Base-by-base conservation (phyloP, 2,329 filamentous ascomycete species). In the Ciborinia camelliae region DNA sequence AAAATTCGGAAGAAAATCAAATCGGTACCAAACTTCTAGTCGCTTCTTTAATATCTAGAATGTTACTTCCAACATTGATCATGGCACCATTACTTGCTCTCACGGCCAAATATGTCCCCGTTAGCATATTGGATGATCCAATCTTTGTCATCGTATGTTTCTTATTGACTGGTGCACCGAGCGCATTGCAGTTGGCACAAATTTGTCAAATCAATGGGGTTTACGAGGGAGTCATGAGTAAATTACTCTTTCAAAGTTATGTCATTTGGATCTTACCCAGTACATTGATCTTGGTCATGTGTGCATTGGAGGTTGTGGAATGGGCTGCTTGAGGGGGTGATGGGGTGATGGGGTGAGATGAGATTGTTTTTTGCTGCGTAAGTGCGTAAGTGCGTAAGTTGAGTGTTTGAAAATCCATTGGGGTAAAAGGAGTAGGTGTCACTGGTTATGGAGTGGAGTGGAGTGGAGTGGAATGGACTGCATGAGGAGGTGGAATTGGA, bases 131-230 rank as follows among this genome's bases (percentile, higher is more conserved):
- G 41, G 95, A 96, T 75, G 95, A 99, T 75, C 95, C 95, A 12
- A 99, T 99, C 73, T 99, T 99, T 77, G 88, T 99, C 71, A 91
- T 99, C 71, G 95, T 99, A 43, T 97, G 93, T 79, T 99, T 98
- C 83, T 82, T 99, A 69, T 89, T 99, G 70, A 94, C 92, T 0
- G 95, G 95, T 43, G 95, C 95, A 3, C 95, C 95, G 7, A 96
- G 90, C 68, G 95, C 95, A 32, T 82, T 99, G 69, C 95, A 99
- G 79, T 81, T 99, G 74, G 94, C 95, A 8, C 95, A 99, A 79
- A 99, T 99, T 67, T 99, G 95, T 79, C 95, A 98, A 82, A 90
- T 98, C 79, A 99, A 99, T 78, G 90, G 90, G 68, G 95, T 99
- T 12, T 99, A 92, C 77, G 94, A 98, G 81, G 87, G 89, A 23